Percentiles rank a stretch among this genome's conserved stretches.
phyloP scores from a whole-genome alignment of 2,329 filamentous ascomycete genomes.

The Emergomyces africanus region DNA sequence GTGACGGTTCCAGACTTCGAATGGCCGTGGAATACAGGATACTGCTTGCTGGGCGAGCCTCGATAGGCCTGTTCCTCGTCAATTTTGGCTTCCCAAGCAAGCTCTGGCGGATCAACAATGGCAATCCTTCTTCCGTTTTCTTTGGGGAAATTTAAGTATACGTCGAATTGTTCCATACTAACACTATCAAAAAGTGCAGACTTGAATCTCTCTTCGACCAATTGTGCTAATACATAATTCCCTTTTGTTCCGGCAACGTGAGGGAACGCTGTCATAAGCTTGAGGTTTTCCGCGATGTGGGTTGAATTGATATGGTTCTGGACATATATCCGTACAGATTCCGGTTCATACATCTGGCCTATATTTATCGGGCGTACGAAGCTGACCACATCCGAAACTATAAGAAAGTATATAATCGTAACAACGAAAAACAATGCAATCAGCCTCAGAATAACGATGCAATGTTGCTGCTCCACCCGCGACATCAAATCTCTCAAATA shows the following conservation, averaged over 20 bases:
- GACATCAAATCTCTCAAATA: slow-evolving; percentile 23
- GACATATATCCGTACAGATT: slow-evolving; percentile 64
- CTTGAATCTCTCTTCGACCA: slow-evolving; percentile 65
- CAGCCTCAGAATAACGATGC: slow-evolving; percentile 58
- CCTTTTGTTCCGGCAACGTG: slow-evolving; percentile 93
- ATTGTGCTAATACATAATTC: slow-evolving; percentile 73
- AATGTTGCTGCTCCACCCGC: slow-evolving; percentile 36
- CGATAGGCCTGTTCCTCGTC: slow-evolving; percentile 66
- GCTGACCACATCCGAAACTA: slow-evolving; percentile 72
- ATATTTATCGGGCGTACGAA: slow-evolving; percentile 50
- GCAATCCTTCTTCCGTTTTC: slow-evolving; percentile 65
- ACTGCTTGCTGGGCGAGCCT: slow-evolving; percentile 53
- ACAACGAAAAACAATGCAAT: slow-evolving; percentile 64
- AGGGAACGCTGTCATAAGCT: slow-evolving; percentile 69
- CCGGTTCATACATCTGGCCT: slow-evolving; percentile 67
- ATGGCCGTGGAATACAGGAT: slow-evolving; percentile 73
- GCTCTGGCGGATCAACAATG: slow-evolving; percentile 57
- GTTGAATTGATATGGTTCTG: slow-evolving; percentile 58
- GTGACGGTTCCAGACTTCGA: slow-evolving; percentile 77
- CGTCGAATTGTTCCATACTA: slow-evolving; percentile 63
- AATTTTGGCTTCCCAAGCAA: slow-evolving; percentile 64
- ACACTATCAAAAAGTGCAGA: slow-evolving; percentile 63
- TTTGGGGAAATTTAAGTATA: slow-evolving; percentile 86
- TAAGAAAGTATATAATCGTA: slow-evolving; percentile 68
- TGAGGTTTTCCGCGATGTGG: slow-evolving; percentile 58